Percentiles rank a stretch among this genome's conserved stretches.
phyloP scores from a whole-genome alignment of 768 basidiomycete species.

The Auricularia auricula-judae region DNA sequence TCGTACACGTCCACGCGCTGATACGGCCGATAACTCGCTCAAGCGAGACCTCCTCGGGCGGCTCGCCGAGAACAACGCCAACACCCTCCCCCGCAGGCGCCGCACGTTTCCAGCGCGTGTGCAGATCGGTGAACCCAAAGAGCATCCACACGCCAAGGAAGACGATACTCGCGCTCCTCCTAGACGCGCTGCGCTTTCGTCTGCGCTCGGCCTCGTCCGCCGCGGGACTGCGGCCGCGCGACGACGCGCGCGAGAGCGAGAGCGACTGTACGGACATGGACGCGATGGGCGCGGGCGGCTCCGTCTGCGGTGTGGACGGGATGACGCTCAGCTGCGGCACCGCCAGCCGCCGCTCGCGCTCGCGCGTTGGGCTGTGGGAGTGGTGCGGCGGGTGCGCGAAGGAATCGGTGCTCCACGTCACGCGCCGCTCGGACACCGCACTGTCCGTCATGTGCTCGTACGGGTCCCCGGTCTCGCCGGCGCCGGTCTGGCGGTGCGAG shows the following conservation, averaged over 20 bases:
- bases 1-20: constrained; percentile 91
- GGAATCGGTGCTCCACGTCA: constrained; percentile 32
- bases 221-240: background rate
- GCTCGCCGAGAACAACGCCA: constrained; percentile 1
- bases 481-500: constrained; percentile 18
- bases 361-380: constrained; percentile 22
- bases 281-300: constrained; percentile 15
- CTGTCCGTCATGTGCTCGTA: constrained; percentile 4
- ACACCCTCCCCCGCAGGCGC: background rate
- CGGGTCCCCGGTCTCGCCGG: constrained; percentile 21
- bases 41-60: constrained; percentile 10
- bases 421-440: constrained; percentile 16
- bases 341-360: constrained; percentile 23
- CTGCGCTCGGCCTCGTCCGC: constrained; percentile 7
- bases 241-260: constrained; percentile 23
- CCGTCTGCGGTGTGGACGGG: constrained; percentile 3
- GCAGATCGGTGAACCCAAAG: constrained; percentile 30
- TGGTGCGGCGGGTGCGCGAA: constrained; percentile 12
- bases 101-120: background rate
- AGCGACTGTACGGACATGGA: constrained; percentile 36
- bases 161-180: constrained; percentile 65
- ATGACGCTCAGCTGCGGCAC: constrained; percentile 15
- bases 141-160: constrained; percentile 71
- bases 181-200: constrained; percentile 48
- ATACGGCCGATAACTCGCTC: constrained; percentile 77